Percentiles rank a stretch among this genome's conserved stretches.
Conservation (phyloP, 495 filamentous ascomycete species). For the Trichoderma asperelloides region DNA sequence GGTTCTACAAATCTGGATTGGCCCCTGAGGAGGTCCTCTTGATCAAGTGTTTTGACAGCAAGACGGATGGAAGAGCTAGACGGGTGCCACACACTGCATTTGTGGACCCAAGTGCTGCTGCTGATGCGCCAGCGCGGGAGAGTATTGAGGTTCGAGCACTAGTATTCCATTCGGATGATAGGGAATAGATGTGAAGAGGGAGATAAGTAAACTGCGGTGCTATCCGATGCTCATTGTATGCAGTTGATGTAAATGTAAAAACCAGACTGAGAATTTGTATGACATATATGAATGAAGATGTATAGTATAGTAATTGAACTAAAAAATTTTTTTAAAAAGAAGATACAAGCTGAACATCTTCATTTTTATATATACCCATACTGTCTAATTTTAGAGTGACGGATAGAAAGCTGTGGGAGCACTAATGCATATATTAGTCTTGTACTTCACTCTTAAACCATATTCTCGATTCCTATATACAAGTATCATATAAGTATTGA, state of each 20-base stretch:
- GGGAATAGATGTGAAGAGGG: slow-evolving; percentile 15
- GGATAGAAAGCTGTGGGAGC: too few relatives aligned
- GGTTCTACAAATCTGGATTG: slow-evolving; percentile 72
- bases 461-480: too few relatives aligned
- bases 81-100: slow-evolving; percentile 61
- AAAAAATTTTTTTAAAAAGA: too few relatives aligned
- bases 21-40: slow-evolving; percentile 52
- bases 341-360: too few relatives aligned
- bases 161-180: slow-evolving; percentile 37
- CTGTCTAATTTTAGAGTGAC: too few relatives aligned
- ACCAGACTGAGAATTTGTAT: background rate
- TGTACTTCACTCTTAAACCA: too few relatives aligned
- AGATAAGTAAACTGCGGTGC: background rate
- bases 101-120: slow-evolving; percentile 32
- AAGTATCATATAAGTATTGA: too few relatives aligned
- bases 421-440: too few relatives aligned
- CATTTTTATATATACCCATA: too few relatives aligned
- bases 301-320: too few relatives aligned
- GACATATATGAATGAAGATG: too few relatives aligned
- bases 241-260: background rate
- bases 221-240: background rate
- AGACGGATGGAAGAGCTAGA: slow-evolving; percentile 48
- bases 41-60: slow-evolving; percentile 66
- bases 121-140: slow-evolving; percentile 33
- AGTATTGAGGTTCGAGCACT: slow-evolving; percentile 56